Conservation (phyloP, 1,139 yeast genomes). For the Arxiozyma heterogenica region DNA sequence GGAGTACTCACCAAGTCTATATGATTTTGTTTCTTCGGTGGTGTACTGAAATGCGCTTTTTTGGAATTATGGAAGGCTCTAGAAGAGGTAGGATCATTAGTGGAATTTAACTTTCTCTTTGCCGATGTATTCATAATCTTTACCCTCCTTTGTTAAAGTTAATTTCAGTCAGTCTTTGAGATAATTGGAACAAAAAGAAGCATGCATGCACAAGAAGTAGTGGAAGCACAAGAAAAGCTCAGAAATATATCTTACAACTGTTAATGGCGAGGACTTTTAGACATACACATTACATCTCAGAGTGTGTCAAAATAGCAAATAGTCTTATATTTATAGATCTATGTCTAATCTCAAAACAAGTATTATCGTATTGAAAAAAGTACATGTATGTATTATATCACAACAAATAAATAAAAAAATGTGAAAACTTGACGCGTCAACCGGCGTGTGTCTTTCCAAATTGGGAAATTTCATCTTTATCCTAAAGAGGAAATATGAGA, state of each 20-base stretch:
- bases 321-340: neutral
- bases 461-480: neutral
- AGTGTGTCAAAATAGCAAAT: neutral
- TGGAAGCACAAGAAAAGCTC: no score
- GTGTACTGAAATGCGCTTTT: neutral
- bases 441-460: neutral
- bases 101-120: constrained; percentile 1
- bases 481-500: neutral
- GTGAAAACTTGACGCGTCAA: neutral
- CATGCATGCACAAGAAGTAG: neutral
- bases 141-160: no score
- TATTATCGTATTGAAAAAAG: neutral
- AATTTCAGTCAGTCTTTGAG: neutral
- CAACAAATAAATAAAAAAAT: neutral
- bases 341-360: neutral
- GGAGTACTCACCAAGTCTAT: constrained; percentile 6
- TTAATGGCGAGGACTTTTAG: no score
- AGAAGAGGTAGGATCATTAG: neutral
- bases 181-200: no score
- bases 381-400: neutral
- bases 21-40: neutral
- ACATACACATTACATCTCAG: neutral
- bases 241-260: no score
- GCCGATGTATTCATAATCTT: neutral
- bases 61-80: neutral